Evolutionary conservation across 768 basidiomycete genomes (phyloP).

Genomic region (Candolleomyces aberdarensis): DNA sequence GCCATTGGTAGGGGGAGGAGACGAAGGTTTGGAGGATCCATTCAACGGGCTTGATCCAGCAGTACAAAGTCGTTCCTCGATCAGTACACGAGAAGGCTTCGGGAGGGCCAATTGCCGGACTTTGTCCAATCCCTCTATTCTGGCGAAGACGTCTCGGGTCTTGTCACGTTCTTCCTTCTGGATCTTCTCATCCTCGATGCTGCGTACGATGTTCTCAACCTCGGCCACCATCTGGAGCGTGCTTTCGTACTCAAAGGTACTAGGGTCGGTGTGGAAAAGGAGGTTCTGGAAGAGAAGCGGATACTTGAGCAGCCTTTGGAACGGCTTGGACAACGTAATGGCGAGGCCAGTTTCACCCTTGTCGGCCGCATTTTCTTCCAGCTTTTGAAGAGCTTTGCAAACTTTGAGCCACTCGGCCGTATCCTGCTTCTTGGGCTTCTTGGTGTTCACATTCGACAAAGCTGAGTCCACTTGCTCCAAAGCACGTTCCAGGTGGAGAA

Average conservation of each 20-base stretch:
- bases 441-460: slow-evolving; percentile 59
- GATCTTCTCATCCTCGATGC: slow-evolving; percentile 98
- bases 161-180: slow-evolving; percentile 94
- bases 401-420: slow-evolving; percentile 75
- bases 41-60: slow-evolving; percentile 31
- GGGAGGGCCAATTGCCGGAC: slow-evolving; percentile 90
- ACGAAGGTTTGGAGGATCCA: slow-evolving; percentile 31
- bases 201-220: slow-evolving; percentile 92
- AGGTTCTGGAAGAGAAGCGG: slow-evolving; percentile 97
- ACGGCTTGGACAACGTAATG: slow-evolving; percentile 94
- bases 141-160: slow-evolving; percentile 91
- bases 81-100: slow-evolving; percentile 82
- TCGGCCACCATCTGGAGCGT: slow-evolving; percentile 96
- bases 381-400: slow-evolving; percentile 65
- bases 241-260: slow-evolving; percentile 95
- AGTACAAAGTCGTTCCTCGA: slow-evolving; percentile 69
- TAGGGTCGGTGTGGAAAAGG: slow-evolving; percentile 94
- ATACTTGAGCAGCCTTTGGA: slow-evolving; percentile 95
- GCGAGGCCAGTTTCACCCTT: slow-evolving; percentile 93
- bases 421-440: slow-evolving; percentile 82
- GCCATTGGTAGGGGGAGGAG: slow-evolving; percentile 42
- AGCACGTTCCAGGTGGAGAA: slow-evolving; percentile 90
- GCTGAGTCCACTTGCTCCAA: slow-evolving; percentile 84
- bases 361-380: slow-evolving; percentile 78
- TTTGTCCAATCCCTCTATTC: slow-evolving; percentile 94